These are phyloP conservation scores for Alectoria sarmentosa DNA, from an alignment of 495 filamentous ascomycete genomes.

Conservation along the genomic window DNA sequence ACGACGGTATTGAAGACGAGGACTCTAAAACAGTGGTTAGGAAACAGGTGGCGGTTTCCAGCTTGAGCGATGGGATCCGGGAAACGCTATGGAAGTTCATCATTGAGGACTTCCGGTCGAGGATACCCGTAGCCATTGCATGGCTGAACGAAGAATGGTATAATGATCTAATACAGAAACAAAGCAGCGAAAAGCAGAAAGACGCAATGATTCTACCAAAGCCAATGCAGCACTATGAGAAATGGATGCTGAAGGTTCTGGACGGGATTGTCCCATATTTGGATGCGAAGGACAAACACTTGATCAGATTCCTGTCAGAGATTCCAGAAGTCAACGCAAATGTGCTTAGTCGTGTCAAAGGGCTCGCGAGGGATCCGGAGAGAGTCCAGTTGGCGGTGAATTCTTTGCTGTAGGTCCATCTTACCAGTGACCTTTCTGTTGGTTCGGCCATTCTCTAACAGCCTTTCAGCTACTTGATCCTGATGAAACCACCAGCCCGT, in stretches of 20 bases:
- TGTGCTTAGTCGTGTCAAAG: constrained; percentile 67
- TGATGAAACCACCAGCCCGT: constrained; percentile 77
- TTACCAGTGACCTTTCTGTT: background rate
- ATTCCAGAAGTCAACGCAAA: constrained; percentile 68
- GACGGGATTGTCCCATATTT: constrained; percentile 85
- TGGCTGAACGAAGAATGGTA: constrained; percentile 99
- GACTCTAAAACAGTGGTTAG: constrained; percentile 23
- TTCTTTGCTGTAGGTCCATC: constrained; percentile 48
- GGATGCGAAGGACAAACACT: constrained; percentile 75
- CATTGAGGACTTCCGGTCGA: constrained; percentile 79
- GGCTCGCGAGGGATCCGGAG: constrained; percentile 82
- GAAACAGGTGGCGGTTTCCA: constrained; percentile 26
- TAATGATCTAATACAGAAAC: constrained; percentile 63
- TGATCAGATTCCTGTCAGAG: constrained; percentile 87
- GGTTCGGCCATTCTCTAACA: constrained; percentile 36
- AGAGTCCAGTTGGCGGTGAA: constrained; percentile 56
- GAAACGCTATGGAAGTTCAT: constrained; percentile 76
- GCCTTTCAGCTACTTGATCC: constrained; percentile 60
- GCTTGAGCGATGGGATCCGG: constrained; percentile 62
- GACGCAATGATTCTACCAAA: constrained; percentile 33
- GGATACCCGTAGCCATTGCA: constrained; percentile 77
- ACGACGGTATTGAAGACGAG: constrained; percentile 32
- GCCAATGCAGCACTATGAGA: constrained; percentile 58
- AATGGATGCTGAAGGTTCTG: constrained; percentile 70
- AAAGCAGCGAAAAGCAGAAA: constrained; percentile 35